Percentiles rank a stretch among this genome's conserved stretches.
Conservation (phyloP, 148 eudicot species). For the Vaccinium myrtillus region DNA sequence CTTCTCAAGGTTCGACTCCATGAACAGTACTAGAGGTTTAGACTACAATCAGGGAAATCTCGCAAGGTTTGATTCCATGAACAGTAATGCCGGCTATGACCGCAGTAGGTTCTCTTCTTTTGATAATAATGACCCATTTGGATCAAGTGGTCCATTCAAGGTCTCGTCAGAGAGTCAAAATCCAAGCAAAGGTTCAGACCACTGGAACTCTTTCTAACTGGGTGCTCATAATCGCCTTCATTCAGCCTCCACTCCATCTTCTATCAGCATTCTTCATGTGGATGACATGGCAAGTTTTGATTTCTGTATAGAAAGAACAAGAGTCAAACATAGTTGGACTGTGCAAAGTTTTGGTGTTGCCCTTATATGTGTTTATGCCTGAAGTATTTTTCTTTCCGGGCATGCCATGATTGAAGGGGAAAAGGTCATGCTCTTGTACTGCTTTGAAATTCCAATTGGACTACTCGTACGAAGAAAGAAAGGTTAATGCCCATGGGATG, state of each 20-base stretch:
- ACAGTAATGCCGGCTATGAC: conserved; percentile 57
- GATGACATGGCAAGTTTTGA: conserved; percentile 9
- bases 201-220: conserved; percentile 71
- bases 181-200: conserved; percentile 63
- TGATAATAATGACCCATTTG: conserved; percentile 86
- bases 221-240: not conserved
- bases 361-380: not conserved
- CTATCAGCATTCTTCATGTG: not conserved
- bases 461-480: not conserved
- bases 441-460: no score
- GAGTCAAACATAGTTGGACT: no score
- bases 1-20: conserved; percentile 59
- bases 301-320: no score
- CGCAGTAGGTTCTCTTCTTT: conserved; percentile 63
- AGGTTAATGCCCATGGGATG: not conserved
- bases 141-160: conserved; percentile 83
- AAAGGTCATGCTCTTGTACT: not conserved
- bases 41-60: conserved; percentile 52
- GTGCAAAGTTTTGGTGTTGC: conserved; percentile 1
- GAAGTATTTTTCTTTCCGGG: not conserved
- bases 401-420: not conserved
- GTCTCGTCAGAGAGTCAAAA: conserved; percentile 62
- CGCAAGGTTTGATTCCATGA: conserved; percentile 50
- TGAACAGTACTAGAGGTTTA: conserved; percentile 56
- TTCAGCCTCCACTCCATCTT: not conserved